Percentiles rank a stretch among this genome's conserved stretches.
These are phyloP conservation scores for Myochromella boudieri DNA, from an alignment of 768 basidiomycete species.

Conservation along the genomic window DNA sequence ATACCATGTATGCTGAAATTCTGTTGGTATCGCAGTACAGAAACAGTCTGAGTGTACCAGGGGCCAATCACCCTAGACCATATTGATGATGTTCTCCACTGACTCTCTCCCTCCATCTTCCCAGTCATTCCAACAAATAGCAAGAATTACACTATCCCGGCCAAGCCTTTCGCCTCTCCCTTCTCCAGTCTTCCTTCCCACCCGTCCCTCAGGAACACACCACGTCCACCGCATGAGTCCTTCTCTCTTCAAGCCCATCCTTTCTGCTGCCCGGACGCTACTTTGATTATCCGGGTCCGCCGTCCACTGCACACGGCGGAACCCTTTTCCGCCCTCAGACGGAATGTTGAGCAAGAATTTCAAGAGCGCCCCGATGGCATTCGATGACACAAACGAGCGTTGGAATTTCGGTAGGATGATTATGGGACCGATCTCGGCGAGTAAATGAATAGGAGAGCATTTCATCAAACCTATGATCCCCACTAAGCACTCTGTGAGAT, in stretches of 20 bases:
- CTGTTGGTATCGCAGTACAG: no score
- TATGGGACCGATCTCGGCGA: constrained; percentile 49
- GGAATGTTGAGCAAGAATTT: constrained; percentile 37
- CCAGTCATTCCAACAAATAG: constrained; percentile 56
- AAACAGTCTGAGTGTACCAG: no score
- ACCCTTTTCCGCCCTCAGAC: constrained; percentile 42
- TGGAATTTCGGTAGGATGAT: constrained; percentile 50
- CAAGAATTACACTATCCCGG: constrained; percentile 35
- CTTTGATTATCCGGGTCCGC: constrained; percentile 42
- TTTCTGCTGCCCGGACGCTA: constrained; percentile 47
- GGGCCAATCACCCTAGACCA: no score
- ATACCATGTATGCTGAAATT: no score
- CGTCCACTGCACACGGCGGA: constrained; percentile 57
- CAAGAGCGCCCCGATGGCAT: constrained; percentile 42
- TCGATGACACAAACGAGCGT: constrained; percentile 46
- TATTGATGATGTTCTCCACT: constrained; percentile 33
- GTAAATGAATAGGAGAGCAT: constrained; percentile 28
- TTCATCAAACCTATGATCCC: constrained; percentile 49
- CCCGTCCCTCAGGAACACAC: constrained; percentile 33
- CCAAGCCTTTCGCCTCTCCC: constrained; percentile 33
- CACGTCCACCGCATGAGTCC: constrained; percentile 49
- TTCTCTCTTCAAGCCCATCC: constrained; percentile 54
- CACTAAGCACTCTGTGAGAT: constrained; percentile 34
- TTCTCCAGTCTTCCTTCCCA: constrained; percentile 23
- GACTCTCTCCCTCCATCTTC: constrained; percentile 37